A percentile compares a stretch with the other conserved stretches of the same genome.
Evolutionary conservation across 2,329 filamentous ascomycete species (phyloP).

Genomic region (Apiospora hydei): DNA sequence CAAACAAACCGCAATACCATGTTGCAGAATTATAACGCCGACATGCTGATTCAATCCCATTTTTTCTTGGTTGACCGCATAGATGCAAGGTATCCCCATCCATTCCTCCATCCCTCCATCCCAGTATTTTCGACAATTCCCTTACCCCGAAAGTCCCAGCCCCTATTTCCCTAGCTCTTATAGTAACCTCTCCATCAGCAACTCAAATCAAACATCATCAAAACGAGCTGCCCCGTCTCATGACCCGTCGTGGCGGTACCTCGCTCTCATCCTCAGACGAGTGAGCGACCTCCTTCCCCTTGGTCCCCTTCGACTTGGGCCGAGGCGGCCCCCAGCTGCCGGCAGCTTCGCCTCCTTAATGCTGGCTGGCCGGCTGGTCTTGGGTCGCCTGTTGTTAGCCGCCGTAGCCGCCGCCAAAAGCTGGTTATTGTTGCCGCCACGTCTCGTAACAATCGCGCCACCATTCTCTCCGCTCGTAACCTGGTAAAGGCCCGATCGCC

Average conservation of each 20-base stretch:
- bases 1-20: conserved; percentile 5
- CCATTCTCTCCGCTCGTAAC: neutral
- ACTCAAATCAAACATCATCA: conserved; percentile 32
- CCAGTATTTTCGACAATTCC: neutral
- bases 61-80: neutral
- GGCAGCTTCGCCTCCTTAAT: conserved; percentile 49
- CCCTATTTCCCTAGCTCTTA: neutral
- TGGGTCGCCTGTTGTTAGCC: neutral
- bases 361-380: conserved; percentile 48
- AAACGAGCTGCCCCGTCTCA: conserved; percentile 52
- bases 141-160: neutral
- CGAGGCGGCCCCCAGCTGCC: conserved; percentile 33
- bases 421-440: neutral
- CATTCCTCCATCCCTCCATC: conserved; percentile 3
- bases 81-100: conserved; percentile 23
- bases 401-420: neutral
- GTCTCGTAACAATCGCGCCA: neutral
- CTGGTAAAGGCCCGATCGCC: conserved; percentile 3
- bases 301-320: conserved; percentile 47
- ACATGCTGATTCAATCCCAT: conserved; percentile 17
- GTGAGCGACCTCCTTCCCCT: conserved; percentile 55
- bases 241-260: conserved; percentile 37
- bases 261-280: conserved; percentile 47
- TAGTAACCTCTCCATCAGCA: neutral
- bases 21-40: conserved; percentile 9